Conservation (phyloP, 2,329 filamentous ascomycete species). For the Aspergillus novoparasiticus region DNA sequence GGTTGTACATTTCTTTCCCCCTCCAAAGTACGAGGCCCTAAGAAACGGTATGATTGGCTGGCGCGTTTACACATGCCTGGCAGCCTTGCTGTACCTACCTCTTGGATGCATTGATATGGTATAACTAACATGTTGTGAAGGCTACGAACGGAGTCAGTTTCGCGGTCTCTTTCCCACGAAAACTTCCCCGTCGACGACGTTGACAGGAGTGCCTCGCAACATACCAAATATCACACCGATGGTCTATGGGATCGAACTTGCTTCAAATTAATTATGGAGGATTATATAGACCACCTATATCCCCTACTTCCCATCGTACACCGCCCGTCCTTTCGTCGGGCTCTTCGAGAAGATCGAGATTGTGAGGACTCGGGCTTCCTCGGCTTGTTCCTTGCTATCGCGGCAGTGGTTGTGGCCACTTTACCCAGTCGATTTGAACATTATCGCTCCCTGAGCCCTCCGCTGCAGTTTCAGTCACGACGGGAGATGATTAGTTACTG, state of each 20-base stretch:
- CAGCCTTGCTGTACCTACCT: neutral
- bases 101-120: too few species aligned
- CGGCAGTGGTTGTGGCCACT: conserved; percentile 18
- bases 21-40: conserved; percentile 16
- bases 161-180: neutral
- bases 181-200: neutral
- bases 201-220: neutral
- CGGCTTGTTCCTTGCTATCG: conserved; percentile 12
- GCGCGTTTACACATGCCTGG: neutral
- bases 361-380: conserved; percentile 13
- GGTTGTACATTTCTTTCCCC: conserved; percentile 19
- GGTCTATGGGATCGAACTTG: conserved; percentile 16
- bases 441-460: conserved; percentile 7
- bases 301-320: conserved; percentile 20
- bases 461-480: conserved; percentile 13
- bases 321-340: conserved; percentile 16
- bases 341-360: conserved; percentile 10
- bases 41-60: conserved; percentile 13
- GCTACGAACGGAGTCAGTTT: neutral
- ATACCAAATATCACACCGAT: conserved; percentile 9
- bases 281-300: conserved; percentile 18
- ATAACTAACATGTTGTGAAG: neutral
- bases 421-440: conserved; percentile 14
- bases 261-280: conserved; percentile 19
- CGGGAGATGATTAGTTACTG: conserved; percentile 17